Percentiles rank a stretch among this genome's conserved stretches.
These are phyloP conservation scores for Colletotrichum spaethianum DNA, from an alignment of 2,329 filamentous ascomycete species.

Conservation along the genomic window DNA sequence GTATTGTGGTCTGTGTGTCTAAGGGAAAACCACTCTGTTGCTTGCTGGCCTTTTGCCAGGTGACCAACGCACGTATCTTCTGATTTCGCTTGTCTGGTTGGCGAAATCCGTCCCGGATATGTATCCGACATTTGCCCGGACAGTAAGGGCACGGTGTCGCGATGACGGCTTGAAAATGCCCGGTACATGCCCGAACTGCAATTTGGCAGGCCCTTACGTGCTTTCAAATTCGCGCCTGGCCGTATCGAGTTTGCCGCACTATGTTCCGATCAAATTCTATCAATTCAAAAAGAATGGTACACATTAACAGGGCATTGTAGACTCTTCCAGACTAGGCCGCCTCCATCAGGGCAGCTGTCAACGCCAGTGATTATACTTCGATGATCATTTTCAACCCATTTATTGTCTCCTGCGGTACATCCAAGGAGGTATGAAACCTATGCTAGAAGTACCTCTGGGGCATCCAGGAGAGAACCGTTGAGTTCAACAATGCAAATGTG, in stretches of 20 bases:
- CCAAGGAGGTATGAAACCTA: conserved; percentile 14
- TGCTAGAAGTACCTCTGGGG: conserved; percentile 3
- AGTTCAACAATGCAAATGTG: conserved; percentile 11
- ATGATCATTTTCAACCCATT: conserved; percentile 29
- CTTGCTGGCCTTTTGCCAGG: no score
- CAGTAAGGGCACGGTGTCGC: conserved; percentile 14
- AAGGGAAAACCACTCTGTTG: no score
- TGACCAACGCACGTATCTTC: no score
- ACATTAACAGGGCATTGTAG: conserved; percentile 24
- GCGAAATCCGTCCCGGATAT: no score
- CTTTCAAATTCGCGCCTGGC: conserved; percentile 10
- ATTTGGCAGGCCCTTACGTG: conserved; percentile 13
- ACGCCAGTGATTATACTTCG: neutral
- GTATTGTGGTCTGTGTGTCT: no score
- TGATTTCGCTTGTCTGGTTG: no score
- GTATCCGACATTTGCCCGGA: conserved; percentile 18
- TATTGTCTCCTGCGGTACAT: conserved; percentile 8
- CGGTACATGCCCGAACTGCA: conserved; percentile 15
- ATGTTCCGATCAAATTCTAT: conserved; percentile 23
- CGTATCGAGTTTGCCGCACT: conserved; percentile 26
- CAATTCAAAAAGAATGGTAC: conserved; percentile 14
- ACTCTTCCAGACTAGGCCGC: conserved; percentile 20
- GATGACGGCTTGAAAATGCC: conserved; percentile 24
- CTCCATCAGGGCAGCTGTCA: conserved; percentile 7
- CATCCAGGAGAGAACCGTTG: neutral